Evolutionary conservation across 345 rosid genomes (phyloP), one percentile per base, ranked within the genome.

Genomic region (Clarkia xantiana): DNA sequence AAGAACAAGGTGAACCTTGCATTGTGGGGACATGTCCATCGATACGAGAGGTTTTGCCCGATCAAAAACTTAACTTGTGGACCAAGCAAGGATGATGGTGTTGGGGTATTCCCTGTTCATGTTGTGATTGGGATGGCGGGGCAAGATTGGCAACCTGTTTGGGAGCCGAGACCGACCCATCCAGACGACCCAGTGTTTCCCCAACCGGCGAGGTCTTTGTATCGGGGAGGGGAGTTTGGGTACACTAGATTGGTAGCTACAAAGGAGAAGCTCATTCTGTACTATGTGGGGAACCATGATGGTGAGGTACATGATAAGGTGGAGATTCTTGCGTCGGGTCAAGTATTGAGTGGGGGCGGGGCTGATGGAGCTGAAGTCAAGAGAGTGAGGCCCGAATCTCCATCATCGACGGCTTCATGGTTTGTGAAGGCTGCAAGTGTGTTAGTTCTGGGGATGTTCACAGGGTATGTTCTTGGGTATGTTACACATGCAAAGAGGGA

Each of bases 61-160:
- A 49, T 90, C 38, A 77, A 76, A 55, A 90, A 90, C 76, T 80
- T 73, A 56, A 76, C 71, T 19, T 90, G 97, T 55, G 78, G 78
- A 29, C 36, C 36, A 0, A 29, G 36, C 36, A 29, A 29, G 36
- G 36, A 29, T 29, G 36, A 29, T 29, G 36, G 36, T 29, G 36
- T 65, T 58, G 76, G 74, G 42, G 84, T 80, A 46, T 62, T 56
- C 53, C 95, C 94, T 0, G 76, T 90, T 57, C 97, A 90, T 68
- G 62, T 86, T 18, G 95, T 90, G 63, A 90, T 90, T 47, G 95
- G 97, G 53, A 86, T 90, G 97, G 97, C 73, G 11, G 97, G 97
- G 49, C 86, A 86, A 63, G 97, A 90, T 45, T 77, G 91, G 63
- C 97, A 90, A 60, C 71, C 94, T 14, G 71, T 51, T 14, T 86